Evolutionary conservation across 495 filamentous ascomycete genomes (phyloP).

Genomic region (Parathielavia hyrcaniae): DNA sequence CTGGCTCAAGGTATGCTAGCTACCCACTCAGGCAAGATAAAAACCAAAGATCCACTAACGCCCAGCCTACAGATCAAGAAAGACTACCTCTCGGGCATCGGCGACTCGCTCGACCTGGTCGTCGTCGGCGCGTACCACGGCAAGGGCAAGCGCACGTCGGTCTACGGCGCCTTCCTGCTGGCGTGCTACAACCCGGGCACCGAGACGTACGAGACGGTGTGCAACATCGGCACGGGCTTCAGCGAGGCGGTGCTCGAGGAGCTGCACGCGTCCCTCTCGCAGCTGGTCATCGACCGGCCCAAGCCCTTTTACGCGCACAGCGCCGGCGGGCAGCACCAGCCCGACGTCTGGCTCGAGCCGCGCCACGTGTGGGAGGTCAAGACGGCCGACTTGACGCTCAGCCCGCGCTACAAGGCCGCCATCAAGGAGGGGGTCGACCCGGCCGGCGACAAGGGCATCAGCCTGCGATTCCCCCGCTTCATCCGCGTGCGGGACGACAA

Average conservation of each 20-base stretch:
- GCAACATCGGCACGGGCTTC: constrained; percentile 98
- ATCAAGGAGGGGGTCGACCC: constrained; percentile 59
- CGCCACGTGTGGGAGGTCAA: constrained; percentile 95
- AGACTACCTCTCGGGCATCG: constrained; percentile 87
- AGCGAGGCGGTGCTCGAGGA: constrained; percentile 80
- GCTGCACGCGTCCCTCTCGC: constrained; percentile 62
- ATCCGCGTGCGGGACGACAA: constrained; percentile 89
- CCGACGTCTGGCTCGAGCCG: constrained; percentile 98
- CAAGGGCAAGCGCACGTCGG: constrained; percentile 87
- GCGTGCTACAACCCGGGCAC: constrained; percentile 79
- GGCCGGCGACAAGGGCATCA: constrained; percentile 72
- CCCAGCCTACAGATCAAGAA: constrained; percentile 68
- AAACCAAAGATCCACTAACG: constrained; percentile 1
- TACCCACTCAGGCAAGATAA: neutral
- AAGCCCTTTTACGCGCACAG: constrained; percentile 94
- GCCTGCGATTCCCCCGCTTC: constrained; percentile 83
- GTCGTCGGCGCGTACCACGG: constrained; percentile 93
- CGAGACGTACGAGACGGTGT: constrained; percentile 86
- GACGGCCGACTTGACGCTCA: constrained; percentile 88
- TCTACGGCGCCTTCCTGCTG: constrained; percentile 90
- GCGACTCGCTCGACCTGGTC: constrained; percentile 93
- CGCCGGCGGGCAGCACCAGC: constrained; percentile 77
- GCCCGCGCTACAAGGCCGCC: constrained; percentile 83
- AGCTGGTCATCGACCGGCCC: constrained; percentile 73
- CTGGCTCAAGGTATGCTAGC: constrained; percentile 81